Evolutionary conservation across 2,329 filamentous ascomycete species (phyloP), one percentile per base, ranked within the genome.

Genomic region (Nothophaeocryptopus gaeumannii): DNA sequence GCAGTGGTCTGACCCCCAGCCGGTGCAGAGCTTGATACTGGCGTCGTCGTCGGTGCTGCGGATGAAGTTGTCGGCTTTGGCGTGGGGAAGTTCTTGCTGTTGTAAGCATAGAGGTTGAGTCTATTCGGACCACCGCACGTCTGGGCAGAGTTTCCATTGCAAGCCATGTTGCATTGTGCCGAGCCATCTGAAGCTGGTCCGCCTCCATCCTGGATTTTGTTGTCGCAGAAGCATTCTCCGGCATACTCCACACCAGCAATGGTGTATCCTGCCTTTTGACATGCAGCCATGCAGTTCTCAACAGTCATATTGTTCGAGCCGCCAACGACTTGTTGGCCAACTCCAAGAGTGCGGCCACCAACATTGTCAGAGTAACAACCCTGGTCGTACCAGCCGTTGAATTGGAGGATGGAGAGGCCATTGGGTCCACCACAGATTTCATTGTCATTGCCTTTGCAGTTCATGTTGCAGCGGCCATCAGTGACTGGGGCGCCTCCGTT

Each of bases 181-280:
- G 58, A 46, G 10, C 52, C 51, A 54, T 63, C 16, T 52, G 43
- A 4, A 39, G 59, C 50, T 54, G 66, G 54, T 9, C 56, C 56
- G 15, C 54, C 55, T 16, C 58, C 60, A 13, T 55, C 58, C 33
- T 47, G 53, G 9, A 68, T 38, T 1, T 44, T 37, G 37, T 66
- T 63, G 8, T 63, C 66, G 41, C 67, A 69, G 55, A 54, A 69
- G 54, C 67, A 69, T 47, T 53, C 50, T 26, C 38, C 50, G 33
- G 45, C 2, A 53, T 58, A 45, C 36, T 68, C 63, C 12, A 66
- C 51, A 36, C 66, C 67, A 29, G 66, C 65, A 16, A 68, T 60
- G 8, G 52, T 59, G 51, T 66, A 70, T 1, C 65, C 64, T 8
- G 56, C 58, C n/a, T 50, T 52, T 20, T 49, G 46, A 33, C 67